Base-by-base conservation (phyloP, 2,329 filamentous ascomycete genomes). In the Acephala macrosclerotiorum region DNA sequence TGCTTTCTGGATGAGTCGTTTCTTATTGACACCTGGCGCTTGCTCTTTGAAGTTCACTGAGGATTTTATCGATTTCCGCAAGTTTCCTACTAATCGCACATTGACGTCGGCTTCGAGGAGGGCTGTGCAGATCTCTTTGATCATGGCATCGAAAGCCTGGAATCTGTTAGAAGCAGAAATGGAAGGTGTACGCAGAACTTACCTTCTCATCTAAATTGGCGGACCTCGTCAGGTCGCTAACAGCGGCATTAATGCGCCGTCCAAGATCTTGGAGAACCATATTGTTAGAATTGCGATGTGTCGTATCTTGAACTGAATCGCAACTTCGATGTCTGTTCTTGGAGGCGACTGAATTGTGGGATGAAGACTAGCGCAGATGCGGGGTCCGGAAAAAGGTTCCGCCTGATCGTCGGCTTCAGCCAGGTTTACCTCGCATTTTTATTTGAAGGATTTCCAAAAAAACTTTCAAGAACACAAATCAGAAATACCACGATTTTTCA, bases 201-300 rank as follows among this genome's bases (percentile, higher is more conserved):
- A 91, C 93, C 90, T 98, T 98, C 83, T 99, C 96, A 78, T 98
- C 95, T 73, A 98, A 88, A 77, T 97, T 97, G 71, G 89, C 92
- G 65, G 96, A 93, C 76, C 95, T 87, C 66, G 95, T 97, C 75
- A 98, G 86, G 82, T 97, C 95, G 70, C 90, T 91, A 82, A 99
- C 92, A 75, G 96, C 96, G 85, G 93, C 89, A 83, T 97, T 98
- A 80, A 99, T 98, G 83, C 96, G 96, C 85, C 95, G 94, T 75
- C 96, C 96, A 66, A 99, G 88, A 87, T 99, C 96, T 89, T 97
- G 94, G 77, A 99, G 91, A 86, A 99, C 96, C 96, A 99, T 99
- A 78, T 76, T 78, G 66, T 38, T 59, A 55, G 64, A 62, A 26
- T 56, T 64, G 55, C 53, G 65, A 62, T 49, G 47, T 25, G 59